Evolutionary conservation across 306 rosid genomes (phyloP).

Genomic region (barrel medic (Medicago truncatula)): DNA sequence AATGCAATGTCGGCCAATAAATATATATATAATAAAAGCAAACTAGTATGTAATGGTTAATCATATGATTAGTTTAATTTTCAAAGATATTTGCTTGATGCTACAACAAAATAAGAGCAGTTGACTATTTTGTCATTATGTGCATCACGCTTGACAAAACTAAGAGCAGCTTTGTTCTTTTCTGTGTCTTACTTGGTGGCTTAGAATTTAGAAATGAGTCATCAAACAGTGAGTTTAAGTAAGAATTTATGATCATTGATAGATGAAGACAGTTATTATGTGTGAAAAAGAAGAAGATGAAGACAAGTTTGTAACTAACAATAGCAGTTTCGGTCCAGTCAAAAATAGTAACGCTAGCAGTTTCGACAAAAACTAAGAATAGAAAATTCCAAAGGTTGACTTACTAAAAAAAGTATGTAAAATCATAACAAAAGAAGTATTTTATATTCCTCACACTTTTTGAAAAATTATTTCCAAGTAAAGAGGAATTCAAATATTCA

Average conservation of each 20-base stretch:
- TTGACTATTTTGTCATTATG: not conserved
- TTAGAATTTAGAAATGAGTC: not conserved
- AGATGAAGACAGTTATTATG: too few relatives aligned
- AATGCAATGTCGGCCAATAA: too few relatives aligned
- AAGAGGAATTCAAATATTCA: too few relatives aligned
- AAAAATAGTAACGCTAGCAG: too few relatives aligned
- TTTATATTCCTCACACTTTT: too few relatives aligned
- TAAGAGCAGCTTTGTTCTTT: slow-evolving; percentile 18
- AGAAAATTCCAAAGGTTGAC: slow-evolving; percentile 24
- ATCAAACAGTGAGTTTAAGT: not conserved
- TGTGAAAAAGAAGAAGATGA: not conserved
- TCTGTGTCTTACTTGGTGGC: slow-evolving; percentile 23
- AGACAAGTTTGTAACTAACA: slow-evolving; percentile 6
- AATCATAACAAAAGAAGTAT: not conserved
- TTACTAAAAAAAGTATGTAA: not conserved
- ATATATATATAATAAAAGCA: too few relatives aligned
- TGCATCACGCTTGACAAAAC: not conserved
- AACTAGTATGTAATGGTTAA: too few relatives aligned
- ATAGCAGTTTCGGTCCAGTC: not conserved
- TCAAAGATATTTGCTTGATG: too few relatives aligned
- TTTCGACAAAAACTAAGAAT: not conserved
- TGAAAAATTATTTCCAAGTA: too few relatives aligned
- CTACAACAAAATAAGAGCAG: too few relatives aligned
- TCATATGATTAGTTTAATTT: not conserved
- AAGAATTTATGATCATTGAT: too few relatives aligned